Base-by-base conservation (phyloP, 371 early-diverging fungal genomes). In the Mortierella sp. region DNA sequence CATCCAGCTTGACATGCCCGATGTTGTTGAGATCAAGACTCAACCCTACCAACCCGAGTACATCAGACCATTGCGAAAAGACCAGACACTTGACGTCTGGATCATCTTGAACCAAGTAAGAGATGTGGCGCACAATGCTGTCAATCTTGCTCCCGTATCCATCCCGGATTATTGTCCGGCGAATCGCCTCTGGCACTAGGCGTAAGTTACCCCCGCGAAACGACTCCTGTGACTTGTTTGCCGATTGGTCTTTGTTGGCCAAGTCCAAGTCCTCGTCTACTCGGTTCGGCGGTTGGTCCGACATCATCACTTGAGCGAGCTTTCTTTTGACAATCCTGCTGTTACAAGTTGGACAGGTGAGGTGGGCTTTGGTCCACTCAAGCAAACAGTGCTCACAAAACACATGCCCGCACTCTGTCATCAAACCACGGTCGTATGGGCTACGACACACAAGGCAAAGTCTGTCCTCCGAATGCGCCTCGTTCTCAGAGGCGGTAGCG, bases 11-110 rank as follows among this genome's bases (percentile, higher is more conserved):
- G n/a, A 92, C 90, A 85, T 77, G 89, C 18, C 88, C 82, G 72
- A 95, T 93, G 11, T 79, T 75, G 73, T 95, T 94, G 24, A 72
- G 82, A 11, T 72, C 46, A 10, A 94, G 77, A 10, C 92, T 93
- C 4, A 76, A 74, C 11, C 83, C 88, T 11, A 95, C 73, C 63
- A 94, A 88, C 3, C 89, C 83, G 32, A 95, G 88, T 2, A 94
- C 92, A 41, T 89, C 87, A 14, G 88, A 84, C 94, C 95, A 95
- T 71, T 95, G 96, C 4, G 94, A 94, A 81, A 95, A 95, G 4
- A 95, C 88, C 1, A 95, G 87, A 18, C 90, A 89, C 83, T 95
- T 95, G n/a, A 89, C 91, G 10, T 78, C 77, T 2, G 89, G 88
- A 29, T 84, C 87, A 41, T 74, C 55, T 32, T 88, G 83, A 44